Evolutionary conservation across 176 grass and related monocot genomes (phyloP).

Genomic region (Echinochloa phyllopogon): DNA sequence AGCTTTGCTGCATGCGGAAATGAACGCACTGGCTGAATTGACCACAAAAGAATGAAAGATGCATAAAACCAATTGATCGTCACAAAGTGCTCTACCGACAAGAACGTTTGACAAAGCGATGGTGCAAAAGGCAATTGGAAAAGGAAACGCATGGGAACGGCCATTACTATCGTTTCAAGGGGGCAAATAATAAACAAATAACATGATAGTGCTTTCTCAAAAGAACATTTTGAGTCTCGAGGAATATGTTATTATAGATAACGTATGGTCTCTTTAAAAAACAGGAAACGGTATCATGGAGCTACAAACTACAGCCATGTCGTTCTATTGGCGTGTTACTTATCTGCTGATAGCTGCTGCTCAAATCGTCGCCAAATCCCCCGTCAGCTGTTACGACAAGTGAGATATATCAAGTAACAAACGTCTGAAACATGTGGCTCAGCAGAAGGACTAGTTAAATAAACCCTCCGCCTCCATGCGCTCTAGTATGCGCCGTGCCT

Average conservation of each 20-base stretch:
- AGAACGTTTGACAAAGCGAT: conserved; percentile 19
- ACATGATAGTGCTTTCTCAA: not conserved
- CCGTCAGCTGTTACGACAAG: conserved; percentile 5
- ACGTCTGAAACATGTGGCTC: not conserved
- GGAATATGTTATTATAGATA: conserved; percentile 42
- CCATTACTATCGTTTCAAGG: not conserved
- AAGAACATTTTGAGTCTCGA: conserved; percentile 56
- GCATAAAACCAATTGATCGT: not conserved
- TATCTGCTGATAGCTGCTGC: conserved; percentile 29
- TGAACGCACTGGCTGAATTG: not conserved
- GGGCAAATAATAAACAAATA: not conserved
- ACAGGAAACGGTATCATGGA: not conserved
- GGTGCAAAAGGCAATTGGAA: conserved; percentile 12
- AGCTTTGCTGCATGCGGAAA: conserved; percentile 20
- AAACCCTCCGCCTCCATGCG: conserved; percentile 79
- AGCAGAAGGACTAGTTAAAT: conserved; percentile 32
- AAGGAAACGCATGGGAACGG: not conserved
- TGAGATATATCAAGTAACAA: not conserved
- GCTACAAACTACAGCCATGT: conserved; percentile 17
- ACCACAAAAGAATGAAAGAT: conserved; percentile 10
- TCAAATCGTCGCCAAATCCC: conserved; percentile 4
- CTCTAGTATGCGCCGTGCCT: conserved; percentile 72
- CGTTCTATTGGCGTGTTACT: conserved; percentile 23
- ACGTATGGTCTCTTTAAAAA: conserved; percentile 20
- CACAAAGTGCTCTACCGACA: not conserved